These are phyloP conservation scores for Cystobasidiaceae sp. DNA, from an alignment of 1,284 basidiomycete species.

Conservation along the genomic window DNA sequence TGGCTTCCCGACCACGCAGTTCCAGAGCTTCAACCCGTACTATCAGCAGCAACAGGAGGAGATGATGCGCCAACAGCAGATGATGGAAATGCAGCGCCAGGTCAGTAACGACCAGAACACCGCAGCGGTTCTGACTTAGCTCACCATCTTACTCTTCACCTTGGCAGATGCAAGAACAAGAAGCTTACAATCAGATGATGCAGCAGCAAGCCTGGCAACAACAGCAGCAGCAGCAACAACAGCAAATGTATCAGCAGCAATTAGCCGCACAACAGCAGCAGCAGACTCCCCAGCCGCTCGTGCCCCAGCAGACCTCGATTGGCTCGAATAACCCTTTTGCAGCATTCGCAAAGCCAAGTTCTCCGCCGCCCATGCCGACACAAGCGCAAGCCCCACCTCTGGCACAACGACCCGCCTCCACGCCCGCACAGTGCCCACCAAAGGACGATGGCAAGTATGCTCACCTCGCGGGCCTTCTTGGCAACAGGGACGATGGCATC, in stretches of 20 bases:
- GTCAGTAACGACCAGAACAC: slow-evolving; percentile 24
- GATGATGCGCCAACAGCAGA: slow-evolving; percentile 42
- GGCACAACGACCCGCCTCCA: slow-evolving; percentile 34
- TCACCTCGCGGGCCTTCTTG: slow-evolving; percentile 67
- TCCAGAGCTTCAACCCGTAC: slow-evolving; percentile 56
- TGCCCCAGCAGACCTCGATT: slow-evolving; percentile 57
- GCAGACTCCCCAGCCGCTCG: slow-evolving; percentile 47
- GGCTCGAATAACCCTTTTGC: slow-evolving; percentile 96
- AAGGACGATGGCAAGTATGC: slow-evolving; percentile 64
- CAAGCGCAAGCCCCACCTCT: slow-evolving; percentile 51
- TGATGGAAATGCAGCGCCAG: slow-evolving; percentile 42
- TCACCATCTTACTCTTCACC: neutral
- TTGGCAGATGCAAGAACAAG: slow-evolving; percentile 49
- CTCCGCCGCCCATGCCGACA: slow-evolving; percentile 25
- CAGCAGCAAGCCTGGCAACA: slow-evolving; percentile 53
- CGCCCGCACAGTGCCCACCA: slow-evolving; percentile 35
- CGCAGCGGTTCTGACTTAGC: neutral
- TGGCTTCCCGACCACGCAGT: slow-evolving; percentile 43
- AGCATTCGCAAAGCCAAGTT: slow-evolving; percentile 39
- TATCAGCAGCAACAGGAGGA: slow-evolving; percentile 54
- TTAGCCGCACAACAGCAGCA: slow-evolving; percentile 46
- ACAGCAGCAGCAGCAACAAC: slow-evolving; percentile 68
- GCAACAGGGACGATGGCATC: slow-evolving; percentile 65
- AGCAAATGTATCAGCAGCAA: slow-evolving; percentile 63
- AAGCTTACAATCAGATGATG: slow-evolving; percentile 42